phyloP scores from a whole-genome alignment of 176 grass and related monocot genomes.

The maize (Zea mays) region Zm-B73-REFERENCE-NAM-5.0 NC_050103.1:21685501-21686000 shows the following conservation, averaged over 20 bases:
- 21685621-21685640: slow-evolving; percentile 48
- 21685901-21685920: not conserved
- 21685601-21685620: slow-evolving; percentile 53
- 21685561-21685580: not conserved
- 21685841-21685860: not conserved
- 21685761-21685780: not conserved
- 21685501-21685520: not conserved
- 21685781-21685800: not conserved
- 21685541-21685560: slow-evolving; percentile 10
- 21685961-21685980: slow-evolving; percentile 6
- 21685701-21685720: slow-evolving; percentile 21
- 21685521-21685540: slow-evolving; percentile 1
- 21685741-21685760: slow-evolving; percentile 25
- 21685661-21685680: slow-evolving; percentile 43
- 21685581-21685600: slow-evolving; percentile 1
- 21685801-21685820: not conserved
- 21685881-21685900: slow-evolving; percentile 17
- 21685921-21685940: not conserved
- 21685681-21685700: slow-evolving; percentile 54
- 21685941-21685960: not conserved
- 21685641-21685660: slow-evolving; percentile 43
- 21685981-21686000: slow-evolving; percentile 12
- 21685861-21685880: not conserved
- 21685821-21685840: not conserved
- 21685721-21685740: slow-evolving; percentile 8